A percentile compares a stretch with the other conserved stretches of the same genome.
These are phyloP conservation scores for Bacterosira constricta DNA, from an alignment of 108 stramenopile genomes.

Conservation along the genomic window DNA sequence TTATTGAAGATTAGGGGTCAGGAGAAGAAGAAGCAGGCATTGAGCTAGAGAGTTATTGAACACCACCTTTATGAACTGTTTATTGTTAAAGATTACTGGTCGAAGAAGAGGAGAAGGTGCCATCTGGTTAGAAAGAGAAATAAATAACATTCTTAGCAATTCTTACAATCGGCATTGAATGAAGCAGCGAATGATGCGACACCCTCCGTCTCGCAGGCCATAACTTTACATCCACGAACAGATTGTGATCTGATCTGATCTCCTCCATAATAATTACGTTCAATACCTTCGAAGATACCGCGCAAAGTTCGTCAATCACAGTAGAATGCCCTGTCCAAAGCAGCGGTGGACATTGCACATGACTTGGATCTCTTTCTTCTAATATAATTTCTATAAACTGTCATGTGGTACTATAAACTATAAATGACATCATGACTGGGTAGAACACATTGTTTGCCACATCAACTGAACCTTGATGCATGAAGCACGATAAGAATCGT, in stretches of 20 bases:
- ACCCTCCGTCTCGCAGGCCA: conserved; percentile 89
- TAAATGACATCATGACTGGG: no score
- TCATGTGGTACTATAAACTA: no score
- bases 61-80: no score
- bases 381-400: no score
- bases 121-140: not conserved
- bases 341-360: no score
- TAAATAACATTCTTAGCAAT: not conserved
- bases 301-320: conserved; percentile 85
- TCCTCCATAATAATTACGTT: conserved; percentile 36
- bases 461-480: no score
- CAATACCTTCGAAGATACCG: conserved; percentile 85
- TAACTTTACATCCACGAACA: conserved; percentile 55
- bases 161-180: not conserved
- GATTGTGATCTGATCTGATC: conserved; percentile 15
- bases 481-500: no score
- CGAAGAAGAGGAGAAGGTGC: no score
- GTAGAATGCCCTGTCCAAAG: conserved; percentile 93
- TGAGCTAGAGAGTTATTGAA: no score
- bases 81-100: no score
- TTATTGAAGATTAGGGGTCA: conserved; percentile 31
- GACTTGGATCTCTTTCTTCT: no score
- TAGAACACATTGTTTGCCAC: no score
- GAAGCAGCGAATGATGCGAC: conserved; percentile 79
- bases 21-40: not conserved